These are phyloP conservation scores for Geotrichum klebahnii DNA, from an alignment of 1,139 yeast species.

Conservation along the genomic window DNA sequence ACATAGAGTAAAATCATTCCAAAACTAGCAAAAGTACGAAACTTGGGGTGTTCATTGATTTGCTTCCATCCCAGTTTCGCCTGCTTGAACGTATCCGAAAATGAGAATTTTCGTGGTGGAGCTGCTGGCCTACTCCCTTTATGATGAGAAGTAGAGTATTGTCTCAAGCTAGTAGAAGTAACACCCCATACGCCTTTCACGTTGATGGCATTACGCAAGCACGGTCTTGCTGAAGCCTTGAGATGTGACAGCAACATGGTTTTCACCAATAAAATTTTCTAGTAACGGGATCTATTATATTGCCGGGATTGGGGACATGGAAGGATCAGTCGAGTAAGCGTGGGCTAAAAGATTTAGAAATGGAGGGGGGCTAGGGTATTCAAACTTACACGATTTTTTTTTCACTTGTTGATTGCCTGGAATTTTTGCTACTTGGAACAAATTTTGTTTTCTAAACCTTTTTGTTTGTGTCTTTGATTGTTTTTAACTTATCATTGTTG, in stretches of 20 bases:
- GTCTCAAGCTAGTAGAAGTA: background rate
- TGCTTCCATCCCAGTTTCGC: constrained; percentile 24
- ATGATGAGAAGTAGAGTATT: background rate
- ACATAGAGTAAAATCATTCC: constrained; percentile 31
- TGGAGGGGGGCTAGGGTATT: background rate
- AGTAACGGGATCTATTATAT: too few relatives aligned
- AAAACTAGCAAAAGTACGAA: constrained; percentile 22
- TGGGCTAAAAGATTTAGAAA: background rate
- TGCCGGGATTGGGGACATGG: too few relatives aligned
- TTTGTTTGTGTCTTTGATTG: background rate
- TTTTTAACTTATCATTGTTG: background rate
- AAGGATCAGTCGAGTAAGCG: background rate
- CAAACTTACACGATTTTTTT: background rate
- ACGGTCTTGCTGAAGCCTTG: background rate
- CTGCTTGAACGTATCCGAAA: constrained; percentile 15
- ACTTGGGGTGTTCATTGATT: constrained; percentile 27
- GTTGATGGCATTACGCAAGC: background rate
- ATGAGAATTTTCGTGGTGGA: constrained; percentile 7
- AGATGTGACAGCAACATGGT: background rate
- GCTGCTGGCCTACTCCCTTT: constrained; percentile 13
- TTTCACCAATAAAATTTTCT: background rate
- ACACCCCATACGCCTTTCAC: background rate
- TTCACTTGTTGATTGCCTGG: background rate
- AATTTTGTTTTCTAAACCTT: background rate
- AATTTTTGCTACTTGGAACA: background rate